These are phyloP conservation scores for Solanum hybrid DNA, from an alignment of 305 asterid genomes.

Conservation along the genomic window DNA sequence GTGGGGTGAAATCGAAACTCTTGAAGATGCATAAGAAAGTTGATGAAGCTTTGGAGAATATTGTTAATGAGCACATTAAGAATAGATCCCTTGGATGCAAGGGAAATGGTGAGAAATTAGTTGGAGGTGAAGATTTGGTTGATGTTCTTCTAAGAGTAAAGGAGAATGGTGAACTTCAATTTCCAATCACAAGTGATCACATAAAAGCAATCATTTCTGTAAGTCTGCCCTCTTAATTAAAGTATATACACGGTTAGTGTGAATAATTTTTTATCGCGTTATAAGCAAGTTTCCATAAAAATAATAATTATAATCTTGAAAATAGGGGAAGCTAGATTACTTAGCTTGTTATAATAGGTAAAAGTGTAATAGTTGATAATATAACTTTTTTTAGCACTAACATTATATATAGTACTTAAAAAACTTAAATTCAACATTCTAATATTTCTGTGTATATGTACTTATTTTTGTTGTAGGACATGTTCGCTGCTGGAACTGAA, in stretches of 20 bases:
- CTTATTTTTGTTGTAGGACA: constrained; percentile 1
- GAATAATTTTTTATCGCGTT: not conserved
- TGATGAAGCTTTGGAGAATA: too few species aligned
- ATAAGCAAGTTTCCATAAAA: not conserved
- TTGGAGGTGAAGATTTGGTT: too few species aligned
- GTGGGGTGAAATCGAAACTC: too few species aligned
- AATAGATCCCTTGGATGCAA: too few species aligned
- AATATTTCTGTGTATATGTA: too few species aligned
- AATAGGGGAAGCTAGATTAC: not conserved
- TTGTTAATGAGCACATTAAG: too few species aligned
- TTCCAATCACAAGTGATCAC: constrained; percentile 15
- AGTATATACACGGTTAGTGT: too few species aligned
- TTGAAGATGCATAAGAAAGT: too few species aligned
- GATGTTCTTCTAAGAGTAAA: too few species aligned
- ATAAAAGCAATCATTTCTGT: constrained; percentile 22
- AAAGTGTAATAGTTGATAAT: not conserved
- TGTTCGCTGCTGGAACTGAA: constrained; percentile 17
- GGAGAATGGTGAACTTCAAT: not conserved
- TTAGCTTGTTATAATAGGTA: not conserved
- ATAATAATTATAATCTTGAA: not conserved
- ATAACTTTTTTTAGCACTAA: not conserved
- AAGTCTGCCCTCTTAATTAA: not conserved
- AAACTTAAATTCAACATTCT: too few species aligned
- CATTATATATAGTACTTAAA: not conserved
- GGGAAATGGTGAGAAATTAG: too few species aligned